Conservation (phyloP, 1,139 yeast genomes). For the Lizanozyma gosingica region DNA sequence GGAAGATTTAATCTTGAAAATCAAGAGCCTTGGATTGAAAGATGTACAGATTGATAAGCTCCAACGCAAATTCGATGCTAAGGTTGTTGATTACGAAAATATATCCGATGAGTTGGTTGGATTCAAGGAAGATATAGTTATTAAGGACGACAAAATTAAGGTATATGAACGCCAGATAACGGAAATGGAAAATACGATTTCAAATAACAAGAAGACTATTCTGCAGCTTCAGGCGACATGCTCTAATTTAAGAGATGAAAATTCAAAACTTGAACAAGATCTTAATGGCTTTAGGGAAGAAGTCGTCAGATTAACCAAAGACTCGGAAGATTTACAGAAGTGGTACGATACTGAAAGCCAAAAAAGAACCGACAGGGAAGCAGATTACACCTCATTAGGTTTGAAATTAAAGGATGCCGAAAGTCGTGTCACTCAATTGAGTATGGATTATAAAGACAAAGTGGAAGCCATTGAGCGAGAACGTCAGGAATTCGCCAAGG, state of each 20-base stretch:
- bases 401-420: constrained; percentile 2
- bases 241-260: constrained; percentile 6
- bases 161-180: constrained; percentile 4
- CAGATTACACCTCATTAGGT: neutral
- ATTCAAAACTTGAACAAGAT: constrained; percentile 3
- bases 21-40: neutral
- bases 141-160: constrained; percentile 1
- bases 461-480: constrained; percentile 4
- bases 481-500: constrained; percentile 5
- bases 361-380: constrained; percentile 1
- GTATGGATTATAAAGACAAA: constrained; percentile 4
- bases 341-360: constrained; percentile 2
- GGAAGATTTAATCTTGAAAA: constrained; percentile 5
- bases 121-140: neutral
- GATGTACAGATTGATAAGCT: constrained; percentile 1
- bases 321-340: constrained; percentile 3
- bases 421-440: constrained; percentile 1
- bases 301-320: constrained; percentile 5
- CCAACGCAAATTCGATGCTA: constrained; percentile 4
- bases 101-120: constrained; percentile 8
- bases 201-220: neutral
- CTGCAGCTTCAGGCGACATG: constrained; percentile 4
- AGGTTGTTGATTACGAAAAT: constrained; percentile 11
- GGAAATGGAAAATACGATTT: constrained; percentile 1
- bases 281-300: constrained; percentile 7